A percentile compares a stretch with the other conserved stretches of the same genome.
phyloP scores from a whole-genome alignment of 768 basidiomycete genomes.

The Phlebiopsis gigantea region DNA sequence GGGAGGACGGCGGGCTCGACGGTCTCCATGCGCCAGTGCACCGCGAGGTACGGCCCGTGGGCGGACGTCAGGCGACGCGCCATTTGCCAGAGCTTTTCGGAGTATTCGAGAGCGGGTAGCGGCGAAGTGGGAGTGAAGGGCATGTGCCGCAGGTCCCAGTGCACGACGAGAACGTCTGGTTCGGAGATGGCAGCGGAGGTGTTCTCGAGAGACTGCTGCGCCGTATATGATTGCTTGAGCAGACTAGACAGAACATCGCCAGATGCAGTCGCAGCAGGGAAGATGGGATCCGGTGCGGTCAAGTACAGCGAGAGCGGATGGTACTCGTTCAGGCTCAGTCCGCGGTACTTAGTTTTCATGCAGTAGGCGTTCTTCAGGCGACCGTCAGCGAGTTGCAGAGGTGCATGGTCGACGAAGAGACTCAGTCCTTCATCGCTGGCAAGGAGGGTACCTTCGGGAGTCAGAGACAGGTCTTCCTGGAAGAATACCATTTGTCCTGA shows the following conservation, averaged over 20 bases:
- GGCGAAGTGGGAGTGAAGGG: slow-evolving; percentile 27
- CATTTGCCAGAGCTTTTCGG: slow-evolving; percentile 38
- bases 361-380: slow-evolving; percentile 14
- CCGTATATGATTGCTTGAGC: neutral
- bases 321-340: slow-evolving; percentile 8
- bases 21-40: slow-evolving; percentile 58
- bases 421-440: slow-evolving; percentile 7
- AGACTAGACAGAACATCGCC: slow-evolving; percentile 15
- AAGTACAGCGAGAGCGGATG: slow-evolving; percentile 11
- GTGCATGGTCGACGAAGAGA: slow-evolving; percentile 1
- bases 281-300: neutral
- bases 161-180: slow-evolving; percentile 43
- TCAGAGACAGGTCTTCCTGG: slow-evolving; percentile 16
- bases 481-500: slow-evolving; percentile 35
- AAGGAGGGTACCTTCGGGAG: slow-evolving; percentile 12
- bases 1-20: slow-evolving; percentile 35
- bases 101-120: slow-evolving; percentile 34
- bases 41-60: slow-evolving; percentile 36
- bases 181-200: slow-evolving; percentile 1
- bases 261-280: slow-evolving; percentile 15
- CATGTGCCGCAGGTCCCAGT: slow-evolving; percentile 44
- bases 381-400: neutral
- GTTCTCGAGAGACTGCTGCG: neutral
- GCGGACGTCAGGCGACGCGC: slow-evolving; percentile 29
- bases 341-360: slow-evolving; percentile 12